Percentiles rank a stretch among this genome's conserved stretches.
phyloP scores from a whole-genome alignment of 768 basidiomycete genomes.

The Rossbeevera mucosa region DNA sequence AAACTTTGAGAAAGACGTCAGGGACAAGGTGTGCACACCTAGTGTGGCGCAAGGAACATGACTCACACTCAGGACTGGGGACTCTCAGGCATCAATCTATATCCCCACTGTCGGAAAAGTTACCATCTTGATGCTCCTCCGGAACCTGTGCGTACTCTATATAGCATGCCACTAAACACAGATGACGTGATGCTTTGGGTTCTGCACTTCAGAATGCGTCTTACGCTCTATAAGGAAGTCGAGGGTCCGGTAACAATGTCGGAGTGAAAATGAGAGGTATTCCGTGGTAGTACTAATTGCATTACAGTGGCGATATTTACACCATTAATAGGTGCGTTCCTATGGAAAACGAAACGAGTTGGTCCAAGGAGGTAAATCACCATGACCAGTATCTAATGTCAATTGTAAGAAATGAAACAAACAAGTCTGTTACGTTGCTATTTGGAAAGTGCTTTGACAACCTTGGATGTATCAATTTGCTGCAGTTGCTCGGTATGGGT shows the following conservation, averaged over 20 bases:
- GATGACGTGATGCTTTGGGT: neutral
- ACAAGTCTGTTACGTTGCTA: constrained; percentile 20
- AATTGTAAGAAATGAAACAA: constrained; percentile 5
- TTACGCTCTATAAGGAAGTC: constrained; percentile 24
- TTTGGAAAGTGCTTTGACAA: constrained; percentile 48
- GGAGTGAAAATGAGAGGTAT: constrained; percentile 12
- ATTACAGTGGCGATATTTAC: constrained; percentile 31
- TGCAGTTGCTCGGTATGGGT: constrained; percentile 43
- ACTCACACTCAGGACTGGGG: constrained; percentile 8
- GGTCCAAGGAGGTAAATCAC: constrained; percentile 12
- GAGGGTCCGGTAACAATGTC: neutral
- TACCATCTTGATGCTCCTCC: constrained; percentile 94
- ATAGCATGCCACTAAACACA: neutral
- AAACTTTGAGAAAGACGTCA: constrained; percentile 91
- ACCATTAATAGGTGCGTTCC: constrained; percentile 31
- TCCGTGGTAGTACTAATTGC: constrained; percentile 14
- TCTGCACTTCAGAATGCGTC: constrained; percentile 23
- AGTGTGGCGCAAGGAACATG: neutral
- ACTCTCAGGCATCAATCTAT: constrained; percentile 74
- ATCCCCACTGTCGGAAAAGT: constrained; percentile 97
- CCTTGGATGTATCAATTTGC: constrained; percentile 30
- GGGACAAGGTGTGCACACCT: constrained; percentile 69
- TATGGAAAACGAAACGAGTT: constrained; percentile 14
- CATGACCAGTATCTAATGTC: constrained; percentile 16
- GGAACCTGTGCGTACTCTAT: constrained; percentile 71